Evolutionary conservation across 768 basidiomycete species (phyloP), one percentile per base, ranked within the genome.

Genomic region (Agrocybe pediades): DNA sequence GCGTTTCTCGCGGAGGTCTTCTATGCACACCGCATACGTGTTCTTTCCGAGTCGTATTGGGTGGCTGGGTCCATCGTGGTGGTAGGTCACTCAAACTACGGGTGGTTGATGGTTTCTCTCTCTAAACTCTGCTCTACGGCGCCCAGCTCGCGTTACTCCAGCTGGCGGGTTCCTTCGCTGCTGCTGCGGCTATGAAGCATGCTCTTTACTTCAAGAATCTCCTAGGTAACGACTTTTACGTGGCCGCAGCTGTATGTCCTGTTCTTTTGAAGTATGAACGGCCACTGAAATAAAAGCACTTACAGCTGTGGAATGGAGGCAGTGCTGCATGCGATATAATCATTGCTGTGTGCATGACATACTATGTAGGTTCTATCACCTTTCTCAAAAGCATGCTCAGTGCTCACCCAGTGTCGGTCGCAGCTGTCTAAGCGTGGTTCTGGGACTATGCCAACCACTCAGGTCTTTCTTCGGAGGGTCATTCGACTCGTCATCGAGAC

Each of bases 401-500:
- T 8, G 11, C 33, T 1, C 24, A 19, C 16, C 36, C 17, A 29
- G 26, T 11, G 21, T 7, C 15, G 19, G 1, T 1, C 26, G 8
- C 30, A 55, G 54, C 9, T 55, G n/a, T 46, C 39, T 0, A 29
- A 15, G 2, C 33, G 48, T 17, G 36, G 49, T 9, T 55, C 54
- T 7, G 54, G 40, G 20, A 45, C 42, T 16, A 51, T 55, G 49
- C 16, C 45, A 9, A 39, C 21, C 6, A 55, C 54, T 5, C 43
- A 45, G 6, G 17, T 46, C 5, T 29, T 49, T 15, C 33, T 55
- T 1, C 36, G 44, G 26, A 13, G 44, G 16, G 49, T 55, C 3
- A 51, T 50, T 9, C 33, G 54, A 6, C 39, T 55, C 1, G 54
- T 55, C 1, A 55, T 55, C 4, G 54, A 55, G n/a, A 55, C 54